Conservation (phyloP, 2,329 filamentous ascomycete genomes). For the Fusarium incarnatum region DNA sequence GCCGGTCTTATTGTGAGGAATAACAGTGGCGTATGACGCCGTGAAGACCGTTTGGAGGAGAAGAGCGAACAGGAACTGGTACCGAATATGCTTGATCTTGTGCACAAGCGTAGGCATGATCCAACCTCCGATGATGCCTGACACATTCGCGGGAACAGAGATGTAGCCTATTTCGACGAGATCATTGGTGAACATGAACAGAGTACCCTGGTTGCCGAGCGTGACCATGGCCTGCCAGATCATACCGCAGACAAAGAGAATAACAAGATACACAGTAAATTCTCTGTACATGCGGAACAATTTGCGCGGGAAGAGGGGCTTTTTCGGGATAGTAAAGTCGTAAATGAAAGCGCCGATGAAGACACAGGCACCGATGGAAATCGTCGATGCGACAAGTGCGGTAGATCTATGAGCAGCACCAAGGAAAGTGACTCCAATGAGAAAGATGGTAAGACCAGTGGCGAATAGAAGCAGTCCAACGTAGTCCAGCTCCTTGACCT, state of each 20-base stretch:
- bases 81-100: slow-evolving; percentile 20
- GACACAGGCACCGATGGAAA: slow-evolving; percentile 9
- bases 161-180: slow-evolving; percentile 7
- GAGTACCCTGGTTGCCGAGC: background rate
- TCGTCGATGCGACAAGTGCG: slow-evolving; percentile 1
- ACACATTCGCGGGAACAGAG: background rate
- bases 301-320: slow-evolving; percentile 8
- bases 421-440: slow-evolving; percentile 5
- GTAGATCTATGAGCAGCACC: slow-evolving; percentile 5
- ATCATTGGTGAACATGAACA: slow-evolving; percentile 21
- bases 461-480: slow-evolving; percentile 17
- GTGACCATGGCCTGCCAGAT: slow-evolving; percentile 15
- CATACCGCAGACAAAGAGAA: slow-evolving; percentile 16
- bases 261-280: slow-evolving; percentile 10
- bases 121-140: slow-evolving; percentile 16
- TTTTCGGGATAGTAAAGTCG: slow-evolving; percentile 9
- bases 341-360: slow-evolving; percentile 15
- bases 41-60: slow-evolving; percentile 11
- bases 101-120: slow-evolving; percentile 18
- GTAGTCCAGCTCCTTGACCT: slow-evolving; percentile 17
- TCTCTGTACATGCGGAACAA: slow-evolving; percentile 15
- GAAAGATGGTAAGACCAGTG: slow-evolving; percentile 1
- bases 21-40: slow-evolving; percentile 1
- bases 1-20: slow-evolving; percentile 5
- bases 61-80: slow-evolving; percentile 15